Percentiles rank a stretch among this genome's conserved stretches.
phyloP scores from a whole-genome alignment of 306 rosid species.

The Chamaecrista fasciculata region DNA sequence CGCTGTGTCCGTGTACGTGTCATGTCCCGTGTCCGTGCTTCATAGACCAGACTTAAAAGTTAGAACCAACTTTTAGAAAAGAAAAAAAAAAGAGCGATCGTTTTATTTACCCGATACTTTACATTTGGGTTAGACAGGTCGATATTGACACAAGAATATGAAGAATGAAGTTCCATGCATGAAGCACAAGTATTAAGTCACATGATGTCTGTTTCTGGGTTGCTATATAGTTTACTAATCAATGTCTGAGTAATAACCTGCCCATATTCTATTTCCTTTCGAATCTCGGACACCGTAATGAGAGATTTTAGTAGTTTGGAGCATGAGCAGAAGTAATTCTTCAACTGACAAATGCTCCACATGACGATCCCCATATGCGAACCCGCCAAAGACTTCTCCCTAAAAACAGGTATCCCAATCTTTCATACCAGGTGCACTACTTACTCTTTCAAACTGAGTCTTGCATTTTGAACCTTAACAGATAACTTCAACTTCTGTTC shows the following conservation, averaged over 20 bases:
- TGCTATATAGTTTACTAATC: neutral
- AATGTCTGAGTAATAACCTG: neutral
- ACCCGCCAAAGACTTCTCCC: neutral
- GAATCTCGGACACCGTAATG: neutral
- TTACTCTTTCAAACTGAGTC: constrained; percentile 85
- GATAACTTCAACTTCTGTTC: constrained; percentile 88
- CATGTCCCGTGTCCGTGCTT: too few relatives aligned
- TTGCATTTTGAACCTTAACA: constrained; percentile 92
- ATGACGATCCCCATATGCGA: neutral
- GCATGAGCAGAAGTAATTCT: neutral
- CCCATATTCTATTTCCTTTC: neutral
- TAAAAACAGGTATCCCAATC: neutral
- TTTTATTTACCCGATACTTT: too few relatives aligned
- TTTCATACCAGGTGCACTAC: constrained; percentile 23
- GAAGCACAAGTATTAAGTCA: neutral
- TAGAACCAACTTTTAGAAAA: too few relatives aligned
- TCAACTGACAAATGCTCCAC: neutral
- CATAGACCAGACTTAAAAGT: too few relatives aligned
- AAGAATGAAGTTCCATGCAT: neutral
- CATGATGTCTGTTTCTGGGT: neutral
- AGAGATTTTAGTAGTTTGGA: neutral
- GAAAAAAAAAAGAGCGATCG: too few relatives aligned
- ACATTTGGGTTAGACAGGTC: too few relatives aligned
- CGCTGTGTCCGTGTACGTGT: too few relatives aligned
- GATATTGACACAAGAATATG: neutral